Percentiles rank a stretch among this genome's conserved stretches.
These are phyloP conservation scores for Ocimum tenuiflorum DNA, from an alignment of 257 asterid genomes.

Conservation along the genomic window DNA sequence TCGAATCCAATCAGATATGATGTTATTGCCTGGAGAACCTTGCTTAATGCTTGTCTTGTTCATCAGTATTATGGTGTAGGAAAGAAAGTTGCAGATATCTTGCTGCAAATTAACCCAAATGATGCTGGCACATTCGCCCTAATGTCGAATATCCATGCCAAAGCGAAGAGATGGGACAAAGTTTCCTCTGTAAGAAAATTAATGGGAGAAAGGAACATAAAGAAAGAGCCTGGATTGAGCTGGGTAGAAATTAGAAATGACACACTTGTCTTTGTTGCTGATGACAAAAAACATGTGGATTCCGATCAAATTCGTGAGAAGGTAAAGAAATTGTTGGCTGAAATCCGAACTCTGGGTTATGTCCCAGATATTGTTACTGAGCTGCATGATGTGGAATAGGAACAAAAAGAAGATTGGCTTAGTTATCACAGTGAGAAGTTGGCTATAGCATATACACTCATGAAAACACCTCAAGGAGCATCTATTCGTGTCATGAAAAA, in stretches of 20 bases:
- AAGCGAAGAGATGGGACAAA: constrained; percentile 70
- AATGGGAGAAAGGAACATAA: constrained; percentile 56
- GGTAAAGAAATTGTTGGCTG: constrained; percentile 46
- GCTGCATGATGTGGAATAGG: constrained; percentile 74
- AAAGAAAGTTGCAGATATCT: constrained; percentile 41
- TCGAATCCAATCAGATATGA: constrained; percentile 59
- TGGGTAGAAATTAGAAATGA: constrained; percentile 70
- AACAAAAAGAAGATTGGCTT: constrained; percentile 62
- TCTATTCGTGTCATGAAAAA: constrained; percentile 67
- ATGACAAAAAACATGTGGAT: constrained; percentile 48
- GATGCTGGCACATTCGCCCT: constrained; percentile 66
- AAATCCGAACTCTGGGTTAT: constrained; percentile 58
- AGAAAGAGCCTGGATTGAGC: constrained; percentile 92
- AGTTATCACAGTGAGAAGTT: constrained; percentile 78
- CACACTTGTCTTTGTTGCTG: constrained; percentile 63
- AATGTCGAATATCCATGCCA: constrained; percentile 74
- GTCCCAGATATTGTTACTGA: constrained; percentile 47
- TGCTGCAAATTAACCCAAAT: constrained; percentile 49
- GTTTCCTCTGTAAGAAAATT: constrained; percentile 44
- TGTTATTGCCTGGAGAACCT: constrained; percentile 69
- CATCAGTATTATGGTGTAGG: constrained; percentile 60
- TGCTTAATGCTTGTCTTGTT: constrained; percentile 75
- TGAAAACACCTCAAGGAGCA: constrained; percentile 61
- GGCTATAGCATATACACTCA: constrained; percentile 75
- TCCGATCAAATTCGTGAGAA: constrained; percentile 47